A percentile compares a stretch with the other conserved stretches of the same genome.
These are phyloP conservation scores for Suillus tomentosus DNA, from an alignment of 768 basidiomycete genomes.

Conservation along the genomic window DNA sequence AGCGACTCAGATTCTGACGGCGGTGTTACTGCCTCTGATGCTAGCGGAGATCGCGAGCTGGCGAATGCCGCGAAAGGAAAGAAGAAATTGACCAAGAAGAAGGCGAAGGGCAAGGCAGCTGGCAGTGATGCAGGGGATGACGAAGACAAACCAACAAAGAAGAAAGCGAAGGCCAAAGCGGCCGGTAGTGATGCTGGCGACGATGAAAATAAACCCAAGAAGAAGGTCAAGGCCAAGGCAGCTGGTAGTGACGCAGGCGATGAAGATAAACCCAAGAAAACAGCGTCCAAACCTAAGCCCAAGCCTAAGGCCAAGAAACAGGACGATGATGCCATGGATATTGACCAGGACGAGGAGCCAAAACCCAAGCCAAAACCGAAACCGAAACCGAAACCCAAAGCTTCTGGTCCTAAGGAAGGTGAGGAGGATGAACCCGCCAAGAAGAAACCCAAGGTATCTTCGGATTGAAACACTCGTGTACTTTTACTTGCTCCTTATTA, in stretches of 20 bases:
- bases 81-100: constrained; percentile 42
- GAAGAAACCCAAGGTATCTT: constrained; percentile 70
- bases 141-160: constrained; percentile 48
- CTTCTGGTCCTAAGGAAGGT: constrained; percentile 33
- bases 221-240: constrained; percentile 46
- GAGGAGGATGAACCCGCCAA: constrained; percentile 60
- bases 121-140: constrained; percentile 42
- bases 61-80: constrained; percentile 39
- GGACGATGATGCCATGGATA: constrained; percentile 51
- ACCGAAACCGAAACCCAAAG: constrained; percentile 46
- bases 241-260: constrained; percentile 30
- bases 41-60: constrained; percentile 75
- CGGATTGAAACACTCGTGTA: constrained; percentile 1
- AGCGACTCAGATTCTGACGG: constrained; percentile 63
- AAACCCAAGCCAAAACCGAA: constrained; percentile 40
- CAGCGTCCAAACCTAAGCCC: constrained; percentile 44
- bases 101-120: constrained; percentile 47
- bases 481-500: constrained; percentile 2
- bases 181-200: constrained; percentile 34
- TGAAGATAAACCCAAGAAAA: constrained; percentile 44
- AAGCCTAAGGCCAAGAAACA: constrained; percentile 46
- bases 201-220: constrained; percentile 42
- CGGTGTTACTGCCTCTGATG: constrained; percentile 81
- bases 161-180: constrained; percentile 47
- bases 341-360: constrained; percentile 38